Base-by-base conservation (phyloP, 768 basidiomycete species). In the Lactifluus subvellereus region DNA sequence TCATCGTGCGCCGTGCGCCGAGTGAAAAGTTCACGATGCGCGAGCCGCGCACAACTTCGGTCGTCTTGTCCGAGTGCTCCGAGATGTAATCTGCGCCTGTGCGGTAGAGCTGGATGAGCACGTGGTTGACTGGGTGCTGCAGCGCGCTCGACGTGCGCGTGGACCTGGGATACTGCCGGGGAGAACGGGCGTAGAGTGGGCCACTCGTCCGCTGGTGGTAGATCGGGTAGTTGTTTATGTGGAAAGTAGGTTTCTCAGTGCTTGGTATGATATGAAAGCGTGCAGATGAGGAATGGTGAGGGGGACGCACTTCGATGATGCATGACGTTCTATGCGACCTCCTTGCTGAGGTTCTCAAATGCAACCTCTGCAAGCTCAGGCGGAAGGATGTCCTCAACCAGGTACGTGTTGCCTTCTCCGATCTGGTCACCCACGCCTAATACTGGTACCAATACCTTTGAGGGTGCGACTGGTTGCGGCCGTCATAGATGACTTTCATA, bases 51-150 rank as follows among this genome's bases (percentile, higher is more conserved):
- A 86, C 83, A 66, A 92, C 82, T 71, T 93, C 91, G 67, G 91
- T 81, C 5, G 90, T 93, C 75, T 93, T 93, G 73, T 93, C 90
- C 0, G 88, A 88, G 72, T 93, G 90, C 68, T 91, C 90, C 0
- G 89, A 91, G 65, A 92, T 92, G 73, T 86, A 88, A 72, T 92
- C 91, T 32, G 81, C 82, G 7, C 90, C 91, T 11, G 79, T 80
- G 60, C 90, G 88, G 70, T 93, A 92, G 70, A 22, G 22, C 22
- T 22, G 22, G 22, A 22, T 22, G 22, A 22, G 22, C 22, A 22
- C 22, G 2, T 22, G 22, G 22, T 22, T 22, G 22, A 22, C 22
- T 22, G 22, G 22, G 22, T 22, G 22, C 22, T 22, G 22, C 72
- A 7, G 79, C 78, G 59, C 76, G 74, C 68, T 91, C 82, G 32